Evolutionary conservation across 352 stramenopile genomes (phyloP), one percentile per base, ranked within the genome.

Genomic region (Globisporangium spiculum): DNA sequence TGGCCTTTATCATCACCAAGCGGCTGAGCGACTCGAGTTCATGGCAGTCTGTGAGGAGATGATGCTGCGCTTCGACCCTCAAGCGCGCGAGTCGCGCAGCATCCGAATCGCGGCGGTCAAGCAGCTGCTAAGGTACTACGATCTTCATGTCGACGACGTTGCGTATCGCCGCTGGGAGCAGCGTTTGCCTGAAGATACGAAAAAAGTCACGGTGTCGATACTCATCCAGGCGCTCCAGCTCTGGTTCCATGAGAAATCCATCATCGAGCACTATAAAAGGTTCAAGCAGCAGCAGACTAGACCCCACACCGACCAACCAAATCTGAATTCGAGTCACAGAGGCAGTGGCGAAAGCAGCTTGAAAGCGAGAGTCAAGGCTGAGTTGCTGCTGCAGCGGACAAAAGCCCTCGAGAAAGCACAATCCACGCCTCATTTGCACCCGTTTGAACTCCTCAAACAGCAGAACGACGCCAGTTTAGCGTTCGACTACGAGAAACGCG

Each of bases 141-240:
- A 60, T 0, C 66, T 91, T 5, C 52, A 76, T 2, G 72, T 92
- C 1, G 68, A 78, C 36, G 70, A 79, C 10, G 66, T 75, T 18
- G 62, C 66, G 10, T 91, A 81, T 70, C 77, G 80, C 27, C 79
- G 74, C 60, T 90, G 81, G 80, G 80, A 93, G 55, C 86, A 93
- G 46, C 73, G 69, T 1, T 30, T 92, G 3, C 60, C 79, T 0
- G 53, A 61, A 9, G 61, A 66, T 6, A 77, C 63, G 14, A 56
- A 73, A 8, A 75, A 73, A 1, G 66, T 90, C 30, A 79, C 77
- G 14, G 59, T 86, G 4, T 69, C 83, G 26, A 30, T 57, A 32
- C 73, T 84, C 65, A 77, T 83, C 27, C 74, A 87, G 54, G 82
- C 72, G 2, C 85, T 83, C 56, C 70, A 63, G 16, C 71, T 79